Conservation (phyloP, 768 basidiomycete genomes). For the Rhodotorula paludigena region DNA sequence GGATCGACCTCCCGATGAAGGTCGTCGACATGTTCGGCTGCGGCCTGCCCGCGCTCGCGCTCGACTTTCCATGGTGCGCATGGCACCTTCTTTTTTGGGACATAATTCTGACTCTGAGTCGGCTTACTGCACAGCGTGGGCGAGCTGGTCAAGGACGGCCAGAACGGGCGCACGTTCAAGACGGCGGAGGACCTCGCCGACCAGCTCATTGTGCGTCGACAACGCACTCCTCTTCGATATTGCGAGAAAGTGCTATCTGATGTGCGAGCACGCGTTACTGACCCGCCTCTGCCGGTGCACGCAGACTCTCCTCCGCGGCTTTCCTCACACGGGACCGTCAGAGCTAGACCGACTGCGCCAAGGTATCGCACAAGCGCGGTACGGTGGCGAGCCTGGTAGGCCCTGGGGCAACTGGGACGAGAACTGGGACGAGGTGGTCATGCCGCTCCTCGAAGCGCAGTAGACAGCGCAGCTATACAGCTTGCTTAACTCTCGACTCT, state of each 20-base stretch:
- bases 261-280: too few species aligned
- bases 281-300: not conserved
- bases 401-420: slow-evolving; percentile 76
- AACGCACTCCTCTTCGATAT: too few species aligned
- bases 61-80: slow-evolving; percentile 76
- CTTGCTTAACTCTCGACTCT: too few species aligned
- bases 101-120: not conserved
- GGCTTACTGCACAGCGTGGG: slow-evolving; percentile 55
- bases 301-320: slow-evolving; percentile 57
- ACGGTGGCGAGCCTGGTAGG: slow-evolving; percentile 45
- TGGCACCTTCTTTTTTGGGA: not conserved
- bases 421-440: slow-evolving; percentile 70
- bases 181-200: slow-evolving; percentile 62
- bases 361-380: not conserved
- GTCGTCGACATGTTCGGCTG: slow-evolving; percentile 99
- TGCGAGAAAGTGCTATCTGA: too few species aligned
- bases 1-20: slow-evolving; percentile 94
- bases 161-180: slow-evolving; percentile 77
- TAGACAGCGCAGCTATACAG: too few species aligned
- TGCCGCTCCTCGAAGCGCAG: slow-evolving; percentile 53
- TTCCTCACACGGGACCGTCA: slow-evolving; percentile 53
- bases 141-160: slow-evolving; percentile 77
- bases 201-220: slow-evolving; percentile 65
- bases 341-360: slow-evolving; percentile 51
- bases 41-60: slow-evolving; percentile 84